Evolutionary conservation across 2,329 filamentous ascomycete genomes (phyloP), one percentile per base, ranked within the genome.

Genomic region (Cladosporium sp.): DNA sequence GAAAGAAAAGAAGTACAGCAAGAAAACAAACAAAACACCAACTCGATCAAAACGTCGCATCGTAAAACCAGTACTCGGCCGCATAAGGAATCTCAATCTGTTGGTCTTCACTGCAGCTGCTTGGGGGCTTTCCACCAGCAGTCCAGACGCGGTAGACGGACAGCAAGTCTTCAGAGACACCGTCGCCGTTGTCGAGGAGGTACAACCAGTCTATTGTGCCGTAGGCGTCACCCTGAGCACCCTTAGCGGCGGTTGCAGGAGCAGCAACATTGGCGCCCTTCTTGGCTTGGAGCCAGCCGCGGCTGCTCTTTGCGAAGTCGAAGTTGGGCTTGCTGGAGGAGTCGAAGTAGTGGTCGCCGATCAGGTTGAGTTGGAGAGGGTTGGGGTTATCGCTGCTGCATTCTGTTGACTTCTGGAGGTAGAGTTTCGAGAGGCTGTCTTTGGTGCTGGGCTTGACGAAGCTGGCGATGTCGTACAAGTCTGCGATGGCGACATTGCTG

Each of bases 311-410:
- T 30, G 48, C 19, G 57, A 76, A 64, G 52, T 80, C 73, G 64
- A 88, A 89, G 11, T 75, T 80, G 1, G 86, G 85, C 0, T 71
- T 67, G 55, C 75, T 68, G 39, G 61, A 56, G 42, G 55, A 54
- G 27, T 56, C 48, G 73, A 89, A 89, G 76, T 75, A 86, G 74
- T 89, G 86, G 59, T 81, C 76, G 24, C 85, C 86, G 12, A 84
- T 63, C 59, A 47, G 36, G 11, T 45, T 30, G 11, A 37, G 42
- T n/a, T 45, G 18, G 43, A 55, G 47, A 13, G 52, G 36, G 49
- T 54, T 43, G 34, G 27, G 13, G 13, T 15, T 39, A 24, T 48
- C 43, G 30, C n/a, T 49, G 8, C 32, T 40, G 36, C 36, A 48
- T 11, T 43, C 45, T 29, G n/a, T n/a, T n/a, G 43, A 61, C 20